Evolutionary conservation across 768 basidiomycete genomes (phyloP).

Genomic region (Leucocoprinus sp.): DNA sequence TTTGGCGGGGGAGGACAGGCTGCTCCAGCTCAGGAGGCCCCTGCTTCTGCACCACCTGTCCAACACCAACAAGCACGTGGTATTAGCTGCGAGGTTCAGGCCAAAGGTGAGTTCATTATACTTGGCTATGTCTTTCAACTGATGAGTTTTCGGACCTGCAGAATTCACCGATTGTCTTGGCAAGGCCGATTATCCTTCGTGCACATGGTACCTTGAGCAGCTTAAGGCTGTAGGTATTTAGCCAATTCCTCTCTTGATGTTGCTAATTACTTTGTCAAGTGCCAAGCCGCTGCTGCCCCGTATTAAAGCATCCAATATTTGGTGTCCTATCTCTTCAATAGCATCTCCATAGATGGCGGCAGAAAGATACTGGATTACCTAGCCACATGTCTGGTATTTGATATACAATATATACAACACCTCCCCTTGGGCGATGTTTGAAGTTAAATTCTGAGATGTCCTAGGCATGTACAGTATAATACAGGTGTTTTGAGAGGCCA

Average conservation of each 20-base stretch:
- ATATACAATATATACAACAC: too few relatives aligned
- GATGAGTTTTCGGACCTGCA: conserved; percentile 18
- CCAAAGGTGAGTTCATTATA: conserved; percentile 49
- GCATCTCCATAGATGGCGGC: background rate
- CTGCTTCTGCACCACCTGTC: conserved; percentile 37
- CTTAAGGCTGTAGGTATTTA: conserved; percentile 66
- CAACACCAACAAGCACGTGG: conserved; percentile 38
- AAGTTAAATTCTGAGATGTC: too few relatives aligned
- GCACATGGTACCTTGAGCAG: conserved; percentile 83
- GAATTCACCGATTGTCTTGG: conserved; percentile 85
- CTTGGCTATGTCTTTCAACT: background rate
- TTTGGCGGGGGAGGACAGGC: conserved; percentile 61
- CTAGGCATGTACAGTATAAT: too few relatives aligned
- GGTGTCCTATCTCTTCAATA: background rate
- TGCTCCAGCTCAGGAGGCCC: conserved; percentile 33
- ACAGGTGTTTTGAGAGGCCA: too few relatives aligned
- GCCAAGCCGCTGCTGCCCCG: conserved; percentile 63
- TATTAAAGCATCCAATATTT: conserved; percentile 16
- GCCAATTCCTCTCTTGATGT: background rate
- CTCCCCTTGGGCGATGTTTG: too few relatives aligned
- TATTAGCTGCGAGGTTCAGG: conserved; percentile 65
- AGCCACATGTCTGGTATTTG: too few relatives aligned
- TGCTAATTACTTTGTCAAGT: conserved; percentile 31
- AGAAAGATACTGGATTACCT: too few relatives aligned
- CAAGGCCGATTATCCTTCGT: conserved; percentile 69